Evolutionary conservation across 805 yeast species (phyloP).

Genomic region (Wickerhamiella siamensis): DNA sequence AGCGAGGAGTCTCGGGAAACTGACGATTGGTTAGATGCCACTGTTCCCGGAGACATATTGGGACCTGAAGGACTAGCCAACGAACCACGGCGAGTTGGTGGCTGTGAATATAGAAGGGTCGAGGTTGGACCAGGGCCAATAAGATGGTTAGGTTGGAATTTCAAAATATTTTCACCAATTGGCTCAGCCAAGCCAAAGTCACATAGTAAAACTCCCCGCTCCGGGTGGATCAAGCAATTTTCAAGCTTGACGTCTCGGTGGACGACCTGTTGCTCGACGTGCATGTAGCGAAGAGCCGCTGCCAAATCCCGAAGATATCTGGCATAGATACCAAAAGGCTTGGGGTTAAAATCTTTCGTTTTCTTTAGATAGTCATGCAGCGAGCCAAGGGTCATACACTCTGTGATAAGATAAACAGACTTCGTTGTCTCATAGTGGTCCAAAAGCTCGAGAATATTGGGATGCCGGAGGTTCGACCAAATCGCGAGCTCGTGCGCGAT

Average conservation of each 20-base stretch:
- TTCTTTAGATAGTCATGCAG: slow-evolving; percentile 38
- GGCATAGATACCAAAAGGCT: slow-evolving; percentile 17
- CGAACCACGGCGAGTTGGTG: background rate
- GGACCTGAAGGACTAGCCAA: background rate
- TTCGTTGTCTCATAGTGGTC: slow-evolving; percentile 44
- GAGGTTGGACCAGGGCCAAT: slow-evolving; percentile 5
- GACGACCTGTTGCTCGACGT: slow-evolving; percentile 42
- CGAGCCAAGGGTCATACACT: slow-evolving; percentile 60
- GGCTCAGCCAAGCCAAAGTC: slow-evolving; percentile 75
- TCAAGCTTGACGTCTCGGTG: slow-evolving; percentile 80
- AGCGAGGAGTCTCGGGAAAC: background rate
- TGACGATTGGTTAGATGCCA: background rate
- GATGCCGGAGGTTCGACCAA: slow-evolving; percentile 60
- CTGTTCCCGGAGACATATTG: background rate
- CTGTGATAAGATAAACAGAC: slow-evolving; percentile 60
- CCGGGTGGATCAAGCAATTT: slow-evolving; percentile 48
- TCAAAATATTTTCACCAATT: background rate
- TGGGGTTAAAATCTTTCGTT: background rate
- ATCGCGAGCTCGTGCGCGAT: slow-evolving; percentile 59
- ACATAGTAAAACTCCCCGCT: slow-evolving; percentile 42
- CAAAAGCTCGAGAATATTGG: slow-evolving; percentile 47
- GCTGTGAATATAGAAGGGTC: background rate
- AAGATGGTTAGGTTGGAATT: slow-evolving; percentile 1
- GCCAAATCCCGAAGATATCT: slow-evolving; percentile 35
- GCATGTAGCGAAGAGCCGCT: slow-evolving; percentile 48